Evolutionary conservation across 192 early-diverging fungal genomes (phyloP).

Genomic region (Tieghemiomyces parasiticus): DNA sequence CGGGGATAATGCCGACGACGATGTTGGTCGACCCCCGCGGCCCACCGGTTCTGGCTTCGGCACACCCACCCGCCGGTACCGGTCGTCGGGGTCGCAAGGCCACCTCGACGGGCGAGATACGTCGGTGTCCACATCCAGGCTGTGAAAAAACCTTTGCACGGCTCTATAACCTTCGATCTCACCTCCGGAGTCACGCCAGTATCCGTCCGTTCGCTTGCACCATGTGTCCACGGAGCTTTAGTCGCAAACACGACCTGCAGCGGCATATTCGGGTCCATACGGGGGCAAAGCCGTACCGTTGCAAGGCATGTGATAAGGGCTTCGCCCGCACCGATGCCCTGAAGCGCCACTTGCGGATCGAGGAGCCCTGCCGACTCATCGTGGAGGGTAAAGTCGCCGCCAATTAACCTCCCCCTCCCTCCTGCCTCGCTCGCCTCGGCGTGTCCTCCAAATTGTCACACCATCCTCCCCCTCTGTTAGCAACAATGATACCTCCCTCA

Average conservation of each 20-base stretch:
- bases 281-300: constrained; percentile 50
- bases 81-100: not conserved
- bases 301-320: constrained; percentile 42
- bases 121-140: constrained; percentile 31
- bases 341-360: constrained; percentile 43
- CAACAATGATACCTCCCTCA: no score
- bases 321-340: constrained; percentile 70
- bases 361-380: constrained; percentile 30
- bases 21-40: no score
- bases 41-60: no score
- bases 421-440: no score
- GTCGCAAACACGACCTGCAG: constrained; percentile 65
- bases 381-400: constrained; percentile 18
- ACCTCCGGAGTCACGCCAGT: constrained; percentile 39
- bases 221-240: constrained; percentile 47
- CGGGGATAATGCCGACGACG: no score
- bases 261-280: constrained; percentile 51
- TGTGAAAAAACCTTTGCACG: constrained; percentile 49
- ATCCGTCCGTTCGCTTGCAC: constrained; percentile 43
- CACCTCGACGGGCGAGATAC: not conserved
- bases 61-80: no score
- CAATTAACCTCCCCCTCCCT: no score
- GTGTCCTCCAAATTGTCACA: no score
- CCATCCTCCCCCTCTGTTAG: no score
- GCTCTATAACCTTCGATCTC: constrained; percentile 48